Evolutionary conservation across 2,329 filamentous ascomycete species (phyloP).

Genomic region (Thielaviopsis cerberus): DNA sequence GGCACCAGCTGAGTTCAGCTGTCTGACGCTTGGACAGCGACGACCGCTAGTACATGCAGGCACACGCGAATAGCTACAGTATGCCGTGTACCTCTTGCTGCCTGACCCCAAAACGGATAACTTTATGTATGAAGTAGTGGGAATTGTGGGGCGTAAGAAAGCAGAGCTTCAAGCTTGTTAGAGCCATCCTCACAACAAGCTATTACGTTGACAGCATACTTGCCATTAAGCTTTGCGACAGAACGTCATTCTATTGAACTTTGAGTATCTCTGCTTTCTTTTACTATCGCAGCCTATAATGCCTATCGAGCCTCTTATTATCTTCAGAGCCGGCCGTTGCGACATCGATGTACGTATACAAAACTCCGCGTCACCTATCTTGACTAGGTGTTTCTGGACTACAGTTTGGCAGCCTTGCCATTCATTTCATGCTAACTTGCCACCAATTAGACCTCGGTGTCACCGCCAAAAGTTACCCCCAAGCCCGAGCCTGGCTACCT

Average conservation of each 20-base stretch:
- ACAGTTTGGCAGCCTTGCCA: background rate
- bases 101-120: constrained; percentile 2
- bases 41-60: background rate
- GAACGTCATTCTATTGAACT: background rate
- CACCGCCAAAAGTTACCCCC: constrained; percentile 55
- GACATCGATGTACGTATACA: constrained; percentile 50
- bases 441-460: constrained; percentile 18
- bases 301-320: constrained; percentile 74
- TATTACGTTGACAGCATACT: background rate
- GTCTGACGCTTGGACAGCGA: background rate
- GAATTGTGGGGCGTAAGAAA: background rate
- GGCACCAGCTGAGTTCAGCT: background rate
- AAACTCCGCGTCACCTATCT: background rate
- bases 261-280: background rate
- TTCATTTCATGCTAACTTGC: background rate
- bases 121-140: background rate
- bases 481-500: constrained; percentile 63
- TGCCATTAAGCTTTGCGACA: background rate
- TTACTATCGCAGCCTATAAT: constrained; percentile 29
- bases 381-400: background rate
- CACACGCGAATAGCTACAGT: background rate
- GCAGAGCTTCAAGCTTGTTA: constrained; percentile 2
- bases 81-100: constrained; percentile 6
- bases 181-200: background rate
- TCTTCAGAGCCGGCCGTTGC: constrained; percentile 89